These are phyloP conservation scores for Phytopythium aichiense DNA, from an alignment of 352 stramenopile species.

Conservation along the genomic window DNA sequence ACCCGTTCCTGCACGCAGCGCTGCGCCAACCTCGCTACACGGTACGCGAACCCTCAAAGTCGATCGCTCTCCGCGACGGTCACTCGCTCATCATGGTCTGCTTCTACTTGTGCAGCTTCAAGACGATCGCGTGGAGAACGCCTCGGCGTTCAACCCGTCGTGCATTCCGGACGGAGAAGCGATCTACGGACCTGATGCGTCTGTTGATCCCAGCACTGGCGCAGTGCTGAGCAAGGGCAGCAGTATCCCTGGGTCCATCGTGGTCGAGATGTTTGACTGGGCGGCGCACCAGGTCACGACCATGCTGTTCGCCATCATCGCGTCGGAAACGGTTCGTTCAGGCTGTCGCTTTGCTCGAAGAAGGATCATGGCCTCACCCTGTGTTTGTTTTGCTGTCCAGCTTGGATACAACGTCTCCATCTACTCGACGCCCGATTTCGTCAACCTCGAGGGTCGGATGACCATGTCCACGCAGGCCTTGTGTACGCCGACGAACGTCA, in stretches of 20 bases:
- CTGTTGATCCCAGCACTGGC: constrained; percentile 19
- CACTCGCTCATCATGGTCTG: background rate
- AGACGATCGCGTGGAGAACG: constrained; percentile 19
- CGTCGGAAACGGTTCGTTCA: constrained; percentile 31
- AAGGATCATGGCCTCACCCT: background rate
- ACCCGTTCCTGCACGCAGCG: constrained; percentile 33
- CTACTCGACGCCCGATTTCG: constrained; percentile 1
- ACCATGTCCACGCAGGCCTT: constrained; percentile 7
- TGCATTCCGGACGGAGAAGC: constrained; percentile 17
- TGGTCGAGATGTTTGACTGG: constrained; percentile 46
- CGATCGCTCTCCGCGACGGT: background rate
- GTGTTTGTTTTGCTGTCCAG: background rate
- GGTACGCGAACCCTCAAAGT: background rate
- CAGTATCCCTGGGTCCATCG: constrained; percentile 26
- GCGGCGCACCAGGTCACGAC: constrained; percentile 31
- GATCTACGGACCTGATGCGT: constrained; percentile 32
- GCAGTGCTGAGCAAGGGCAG: constrained; percentile 16
- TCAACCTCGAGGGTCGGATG: constrained; percentile 26
- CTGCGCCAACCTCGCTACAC: constrained; percentile 28
- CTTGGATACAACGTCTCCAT: constrained; percentile 15
- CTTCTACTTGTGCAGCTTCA: constrained; percentile 5
- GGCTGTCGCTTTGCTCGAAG: background rate
- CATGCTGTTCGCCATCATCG: constrained; percentile 42
- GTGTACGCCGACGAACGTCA: constrained; percentile 32
- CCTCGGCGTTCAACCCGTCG: constrained; percentile 20